Percentiles rank a stretch among this genome's conserved stretches.
phyloP scores from a whole-genome alignment of 2,329 filamentous ascomycete species.

The Chrysosporium queenslandicum region DNA sequence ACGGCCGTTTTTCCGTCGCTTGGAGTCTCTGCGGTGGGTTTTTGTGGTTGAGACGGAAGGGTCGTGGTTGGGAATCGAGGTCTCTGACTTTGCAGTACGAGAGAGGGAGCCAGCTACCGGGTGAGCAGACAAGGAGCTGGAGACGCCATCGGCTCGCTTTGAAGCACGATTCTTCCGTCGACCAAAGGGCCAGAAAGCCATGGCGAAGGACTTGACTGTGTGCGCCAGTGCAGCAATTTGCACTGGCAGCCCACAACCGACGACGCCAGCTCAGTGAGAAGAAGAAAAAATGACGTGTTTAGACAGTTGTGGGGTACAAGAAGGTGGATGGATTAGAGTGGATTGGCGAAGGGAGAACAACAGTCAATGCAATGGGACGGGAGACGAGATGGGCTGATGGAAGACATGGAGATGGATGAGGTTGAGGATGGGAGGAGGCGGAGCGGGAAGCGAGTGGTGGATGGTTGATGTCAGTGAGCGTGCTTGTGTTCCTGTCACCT shows the following conservation, averaged over 20 bases:
- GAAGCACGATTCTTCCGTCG: conserved; percentile 60
- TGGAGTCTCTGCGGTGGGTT: conserved; percentile 25
- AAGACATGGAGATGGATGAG: conserved; percentile 1
- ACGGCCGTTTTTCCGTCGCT: conserved; percentile 25
- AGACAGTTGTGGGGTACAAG: conserved; percentile 1
- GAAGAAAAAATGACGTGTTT: conserved; percentile 7
- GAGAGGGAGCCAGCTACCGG: conserved; percentile 23
- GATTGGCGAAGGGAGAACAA: not conserved
- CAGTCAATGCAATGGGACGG: not conserved
- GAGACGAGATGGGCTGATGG: not conserved
- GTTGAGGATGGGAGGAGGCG: not conserved
- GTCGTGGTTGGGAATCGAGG: conserved; percentile 11
- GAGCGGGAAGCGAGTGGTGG: not conserved
- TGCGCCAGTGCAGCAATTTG: conserved; percentile 18
- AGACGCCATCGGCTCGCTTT: conserved; percentile 45
- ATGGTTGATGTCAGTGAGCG: not conserved
- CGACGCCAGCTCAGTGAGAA: conserved; percentile 7
- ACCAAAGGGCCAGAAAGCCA: conserved; percentile 78
- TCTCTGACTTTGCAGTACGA: conserved; percentile 23
- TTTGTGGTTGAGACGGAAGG: conserved; percentile 19
- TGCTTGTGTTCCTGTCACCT: conserved; percentile 6
- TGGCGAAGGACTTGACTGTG: conserved; percentile 33
- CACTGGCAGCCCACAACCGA: conserved; percentile 22
- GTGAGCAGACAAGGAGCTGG: conserved; percentile 22
- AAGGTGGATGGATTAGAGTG: not conserved